These are phyloP conservation scores for Bullera alba DNA, from an alignment of 768 basidiomycete genomes.

Conservation along the genomic window DNA sequence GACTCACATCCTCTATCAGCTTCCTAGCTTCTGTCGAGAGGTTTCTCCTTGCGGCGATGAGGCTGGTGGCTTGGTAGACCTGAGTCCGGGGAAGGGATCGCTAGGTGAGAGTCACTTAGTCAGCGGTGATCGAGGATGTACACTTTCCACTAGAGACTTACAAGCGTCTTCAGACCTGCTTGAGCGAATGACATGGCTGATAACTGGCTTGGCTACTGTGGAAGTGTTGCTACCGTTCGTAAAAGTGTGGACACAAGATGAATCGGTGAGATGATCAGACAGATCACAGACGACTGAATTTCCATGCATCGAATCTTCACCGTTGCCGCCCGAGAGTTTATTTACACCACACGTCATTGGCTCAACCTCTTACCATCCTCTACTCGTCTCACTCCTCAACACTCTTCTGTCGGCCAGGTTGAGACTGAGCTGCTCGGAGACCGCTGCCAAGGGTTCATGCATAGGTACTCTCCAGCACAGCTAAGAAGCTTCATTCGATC, in stretches of 20 bases:
- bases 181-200: slow-evolving; percentile 38
- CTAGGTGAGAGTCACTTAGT: slow-evolving; percentile 22
- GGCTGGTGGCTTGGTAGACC: slow-evolving; percentile 24
- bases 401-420: no score
- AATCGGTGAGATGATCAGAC: slow-evolving; percentile 1
- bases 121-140: neutral
- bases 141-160: slow-evolving; percentile 9
- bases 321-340: no score
- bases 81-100: slow-evolving; percentile 38
- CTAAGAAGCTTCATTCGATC: no score
- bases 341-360: no score
- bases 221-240: no score
- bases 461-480: no score
- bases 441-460: no score
- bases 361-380: no score
- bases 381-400: no score
- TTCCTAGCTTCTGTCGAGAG: slow-evolving; percentile 42
- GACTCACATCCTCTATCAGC: slow-evolving; percentile 42
- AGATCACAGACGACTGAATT: no score
- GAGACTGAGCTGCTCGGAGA: no score
- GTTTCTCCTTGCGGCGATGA: slow-evolving; percentile 27
- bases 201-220: neutral
- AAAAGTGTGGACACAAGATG: slow-evolving; percentile 1
- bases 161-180: slow-evolving; percentile 38
- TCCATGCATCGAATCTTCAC: no score